A percentile compares a stretch with the other conserved stretches of the same genome.
phyloP scores from a whole-genome alignment of 495 filamentous ascomycete genomes.

The Talaromyces ruber region DNA sequence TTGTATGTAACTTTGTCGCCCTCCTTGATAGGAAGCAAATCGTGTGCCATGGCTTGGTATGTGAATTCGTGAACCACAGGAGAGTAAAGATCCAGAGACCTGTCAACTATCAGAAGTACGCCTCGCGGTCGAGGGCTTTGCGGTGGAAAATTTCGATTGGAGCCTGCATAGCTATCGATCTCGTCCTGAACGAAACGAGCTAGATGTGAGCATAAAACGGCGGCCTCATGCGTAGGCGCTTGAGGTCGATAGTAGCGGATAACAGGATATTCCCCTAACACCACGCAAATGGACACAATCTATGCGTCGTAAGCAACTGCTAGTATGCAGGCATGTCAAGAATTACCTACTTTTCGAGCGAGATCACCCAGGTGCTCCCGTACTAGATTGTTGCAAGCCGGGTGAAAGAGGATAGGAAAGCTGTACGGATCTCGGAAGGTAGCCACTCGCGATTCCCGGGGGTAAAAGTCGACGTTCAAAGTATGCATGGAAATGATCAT shows the following conservation, averaged over 20 bases:
- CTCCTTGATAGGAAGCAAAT: constrained; percentile 80
- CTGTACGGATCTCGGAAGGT: constrained; percentile 92
- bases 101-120: constrained; percentile 77
- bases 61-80: constrained; percentile 94
- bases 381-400: constrained; percentile 77
- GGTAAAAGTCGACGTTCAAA: constrained; percentile 79
- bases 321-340: not conserved
- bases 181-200: constrained; percentile 90
- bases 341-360: constrained; percentile 66
- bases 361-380: constrained; percentile 69
- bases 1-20: constrained; percentile 81
- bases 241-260: constrained; percentile 82
- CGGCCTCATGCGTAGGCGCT: constrained; percentile 72
- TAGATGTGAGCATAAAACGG: constrained; percentile 75
- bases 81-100: constrained; percentile 82
- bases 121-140: constrained; percentile 72
- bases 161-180: constrained; percentile 76
- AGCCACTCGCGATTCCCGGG: constrained; percentile 82
- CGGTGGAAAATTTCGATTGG: constrained; percentile 75
- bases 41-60: constrained; percentile 96
- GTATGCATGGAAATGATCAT: constrained; percentile 66
- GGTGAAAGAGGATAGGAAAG: constrained; percentile 88
- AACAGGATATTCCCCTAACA: constrained; percentile 78
- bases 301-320: constrained; percentile 31
- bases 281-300: constrained; percentile 77